Evolutionary conservation across 345 rosid genomes (phyloP).

Genomic region (Arabidopsis arenosa): DNA sequence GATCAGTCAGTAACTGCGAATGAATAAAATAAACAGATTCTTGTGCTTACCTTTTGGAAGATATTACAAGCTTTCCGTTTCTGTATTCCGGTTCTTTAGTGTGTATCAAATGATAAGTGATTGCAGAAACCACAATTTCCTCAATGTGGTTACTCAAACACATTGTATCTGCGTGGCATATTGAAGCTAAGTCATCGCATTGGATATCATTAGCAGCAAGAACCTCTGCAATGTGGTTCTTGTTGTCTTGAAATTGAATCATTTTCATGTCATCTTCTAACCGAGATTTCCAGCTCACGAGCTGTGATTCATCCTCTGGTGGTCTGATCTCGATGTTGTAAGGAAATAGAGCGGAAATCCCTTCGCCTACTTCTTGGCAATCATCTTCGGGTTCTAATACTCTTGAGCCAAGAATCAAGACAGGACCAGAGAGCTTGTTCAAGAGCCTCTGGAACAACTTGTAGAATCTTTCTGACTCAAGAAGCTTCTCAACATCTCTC

Average conservation of each 20-base stretch:
- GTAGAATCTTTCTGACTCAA: slow-evolving; percentile 74
- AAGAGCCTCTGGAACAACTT: slow-evolving; percentile 66
- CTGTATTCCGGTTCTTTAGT: slow-evolving; percentile 83
- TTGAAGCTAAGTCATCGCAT: slow-evolving; percentile 82
- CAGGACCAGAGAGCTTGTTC: slow-evolving; percentile 76
- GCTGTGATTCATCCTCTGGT: slow-evolving; percentile 81
- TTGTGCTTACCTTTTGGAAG: slow-evolving; percentile 71
- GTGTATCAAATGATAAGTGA: slow-evolving; percentile 79
- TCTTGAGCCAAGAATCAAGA: slow-evolving; percentile 83
- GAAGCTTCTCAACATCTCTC: slow-evolving; percentile 80
- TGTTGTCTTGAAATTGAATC: slow-evolving; percentile 86
- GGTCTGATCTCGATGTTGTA: slow-evolving; percentile 77
- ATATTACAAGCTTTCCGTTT: slow-evolving; percentile 94
- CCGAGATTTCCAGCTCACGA: slow-evolving; percentile 73
- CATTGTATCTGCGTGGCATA: slow-evolving; percentile 80
- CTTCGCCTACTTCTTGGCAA: slow-evolving; percentile 59
- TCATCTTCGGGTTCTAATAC: slow-evolving; percentile 70
- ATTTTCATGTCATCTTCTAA: slow-evolving; percentile 88
- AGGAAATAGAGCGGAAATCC: slow-evolving; percentile 64
- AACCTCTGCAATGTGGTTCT: slow-evolving; percentile 88
- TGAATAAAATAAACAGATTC: not conserved
- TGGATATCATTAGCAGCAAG: slow-evolving; percentile 92
- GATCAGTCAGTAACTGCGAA: not conserved
- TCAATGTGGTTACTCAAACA: slow-evolving; percentile 75
- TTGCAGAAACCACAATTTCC: slow-evolving; percentile 86